A percentile compares a stretch with the other conserved stretches of the same genome.
Conservation (phyloP, 2,329 filamentous ascomycete species). For the Neofusicoccum umdonicola region DNA sequence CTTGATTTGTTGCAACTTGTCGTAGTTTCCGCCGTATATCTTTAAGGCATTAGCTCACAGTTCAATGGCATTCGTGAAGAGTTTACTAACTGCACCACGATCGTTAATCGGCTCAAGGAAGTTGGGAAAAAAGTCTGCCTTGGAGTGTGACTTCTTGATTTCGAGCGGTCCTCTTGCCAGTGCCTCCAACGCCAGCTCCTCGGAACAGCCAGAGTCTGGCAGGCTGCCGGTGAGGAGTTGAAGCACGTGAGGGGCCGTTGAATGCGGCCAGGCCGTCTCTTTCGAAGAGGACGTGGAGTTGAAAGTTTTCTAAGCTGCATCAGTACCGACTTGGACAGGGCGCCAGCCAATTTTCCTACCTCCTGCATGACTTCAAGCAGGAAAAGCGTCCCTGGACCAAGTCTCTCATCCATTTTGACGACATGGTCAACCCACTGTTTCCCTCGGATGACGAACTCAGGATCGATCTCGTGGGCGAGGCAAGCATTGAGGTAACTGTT, state of each 20-base stretch:
- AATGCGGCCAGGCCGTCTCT: slow-evolving; percentile 28
- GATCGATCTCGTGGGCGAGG: slow-evolving; percentile 25
- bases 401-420: slow-evolving; percentile 19
- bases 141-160: slow-evolving; percentile 22
- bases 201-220: slow-evolving; percentile 20
- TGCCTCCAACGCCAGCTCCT: slow-evolving; percentile 21
- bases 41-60: background rate
- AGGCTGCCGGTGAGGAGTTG: slow-evolving; percentile 25
- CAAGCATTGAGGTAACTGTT: slow-evolving; percentile 26
- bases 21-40: slow-evolving; percentile 26
- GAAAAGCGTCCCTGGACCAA: slow-evolving; percentile 25
- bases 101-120: slow-evolving; percentile 27
- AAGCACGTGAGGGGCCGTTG: slow-evolving; percentile 24
- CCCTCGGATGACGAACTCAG: slow-evolving; percentile 24
- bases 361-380: slow-evolving; percentile 30
- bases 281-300: slow-evolving; percentile 20
- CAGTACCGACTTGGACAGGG: background rate
- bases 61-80: too few species aligned
- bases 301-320: slow-evolving; percentile 18
- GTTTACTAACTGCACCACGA: slow-evolving; percentile 10
- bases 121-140: slow-evolving; percentile 25
- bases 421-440: slow-evolving; percentile 30
- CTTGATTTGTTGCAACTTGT: slow-evolving; percentile 24
- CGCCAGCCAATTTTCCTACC: slow-evolving; percentile 7
- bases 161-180: slow-evolving; percentile 19